Evolutionary conservation across 441 rosid species (phyloP), one percentile per base, ranked within the genome.

Genomic region (Jatropha multifida): DNA sequence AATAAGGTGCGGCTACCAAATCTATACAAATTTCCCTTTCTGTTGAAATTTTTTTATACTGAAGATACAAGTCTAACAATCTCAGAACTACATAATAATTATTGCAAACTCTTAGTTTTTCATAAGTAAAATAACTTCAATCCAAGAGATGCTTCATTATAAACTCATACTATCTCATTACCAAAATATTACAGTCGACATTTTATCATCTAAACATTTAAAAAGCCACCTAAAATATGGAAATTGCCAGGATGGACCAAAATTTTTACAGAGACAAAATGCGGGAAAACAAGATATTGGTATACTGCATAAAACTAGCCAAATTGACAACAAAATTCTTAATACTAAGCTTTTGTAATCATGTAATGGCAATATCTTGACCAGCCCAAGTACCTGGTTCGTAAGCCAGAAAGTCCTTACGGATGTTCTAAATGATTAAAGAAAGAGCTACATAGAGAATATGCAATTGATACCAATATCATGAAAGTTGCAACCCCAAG

Each of bases 401-500:
- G 52, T 54, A 46, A 48, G 26, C 38, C 49, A 15, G 40, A 23
- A 15, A 78, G 49, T 14, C 26, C 23, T 40, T 38, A 26, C 66
- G n/a, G 10, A 37, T 59, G 18, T 41, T 60, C 70, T 41, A 48
- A 40, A 65, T 23, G 23, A 60, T 40, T 49, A 32, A 40, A 38
- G 32, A 49, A 27, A 48, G 6, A 66, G 46, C 9, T 48, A 74
- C 40, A 7, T 4, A 62, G 70, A 27, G 48, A 54, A 73, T 41
- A 44, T 61, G 26, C 37, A 68, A 42, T 52, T 70, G 65, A 73
- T 93, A 96, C 99, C 99, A 96, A 79, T 87, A 92, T 94, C 95
- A 96, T 90, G 87, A 93, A 96, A 66, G 99, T 93, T 38, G 97
- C 97, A 82, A 96, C 85, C 65, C 99, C 99, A 77, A 92, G 90